phyloP scores from a whole-genome alignment of 371 early-diverging fungal genomes.

The Actinomortierella wolfii region DNA sequence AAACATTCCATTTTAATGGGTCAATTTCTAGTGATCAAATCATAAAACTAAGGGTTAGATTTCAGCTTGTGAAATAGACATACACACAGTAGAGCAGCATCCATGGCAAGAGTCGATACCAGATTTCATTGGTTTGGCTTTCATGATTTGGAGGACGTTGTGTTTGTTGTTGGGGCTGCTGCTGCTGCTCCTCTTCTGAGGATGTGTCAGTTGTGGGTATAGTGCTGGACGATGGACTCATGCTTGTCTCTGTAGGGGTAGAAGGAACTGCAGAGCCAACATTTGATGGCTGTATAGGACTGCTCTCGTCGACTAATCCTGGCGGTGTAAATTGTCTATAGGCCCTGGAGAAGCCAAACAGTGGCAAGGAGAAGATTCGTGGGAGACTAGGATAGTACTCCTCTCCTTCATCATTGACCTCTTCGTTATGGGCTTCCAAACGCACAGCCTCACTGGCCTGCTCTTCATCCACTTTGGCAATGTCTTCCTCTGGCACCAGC shows the following conservation, averaged over 20 bases:
- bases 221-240: neutral
- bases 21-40: too few relatives aligned
- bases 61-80: neutral
- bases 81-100: neutral
- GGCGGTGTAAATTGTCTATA: neutral
- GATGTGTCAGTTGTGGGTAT: neutral
- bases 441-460: neutral
- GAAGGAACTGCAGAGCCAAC: too few relatives aligned
- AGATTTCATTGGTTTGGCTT: neutral
- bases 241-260: too few relatives aligned
- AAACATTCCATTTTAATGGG: too few relatives aligned
- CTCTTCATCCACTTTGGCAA: constrained; percentile 4
- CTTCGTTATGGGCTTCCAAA: constrained; percentile 11
- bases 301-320: constrained; percentile 3
- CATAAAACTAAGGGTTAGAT: too few relatives aligned
- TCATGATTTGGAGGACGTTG: too few relatives aligned
- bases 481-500: constrained; percentile 29
- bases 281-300: neutral
- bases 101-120: neutral
- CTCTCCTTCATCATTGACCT: constrained; percentile 38
- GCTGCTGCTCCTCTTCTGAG: neutral
- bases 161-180: neutral
- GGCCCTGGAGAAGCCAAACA: constrained; percentile 2
- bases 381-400: constrained; percentile 22
- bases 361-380: neutral